Base-by-base conservation (phyloP, 73 alveolate species). In the Paramecium bursaria region DNA sequence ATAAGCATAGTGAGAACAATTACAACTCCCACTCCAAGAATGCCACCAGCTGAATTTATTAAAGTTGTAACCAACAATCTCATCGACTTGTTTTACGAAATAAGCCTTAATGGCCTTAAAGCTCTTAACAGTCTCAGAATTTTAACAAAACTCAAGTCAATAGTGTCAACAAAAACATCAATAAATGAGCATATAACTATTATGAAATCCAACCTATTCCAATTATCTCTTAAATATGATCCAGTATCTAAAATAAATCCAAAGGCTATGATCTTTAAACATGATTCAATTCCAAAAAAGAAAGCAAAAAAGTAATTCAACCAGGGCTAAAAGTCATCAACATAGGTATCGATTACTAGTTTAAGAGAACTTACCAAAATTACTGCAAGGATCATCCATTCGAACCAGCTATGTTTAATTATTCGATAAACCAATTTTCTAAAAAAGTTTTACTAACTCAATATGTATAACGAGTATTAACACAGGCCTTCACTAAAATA, bases 181-280 rank as follows among this genome's bases (percentile, higher is more conserved):
- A 97, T 85, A 7, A 97, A 48, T 19, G 97, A 91, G 30, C 96
- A 85, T 19, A 92, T 49, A 6, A 95, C 99, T 51, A 97, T 93
- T 55, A 95, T 90, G 92, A 95, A 95, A 90, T 97, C 99, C 29
- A 97, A 75, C 55, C 86, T 54, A 87, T 93, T 92, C 98, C 99
- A 97, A 67, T 93, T 90, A 86, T 97, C 99, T 75, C 95, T 75
- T 21, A 97, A 85, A 86, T 97, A 97, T 26, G 97, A 74, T 9
- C 85, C 67, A n/a, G 92, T 94, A 61, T 92, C 97, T 54, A 91
- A 50, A 14, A 93, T 90, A 61, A 97, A 90, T 9, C 99, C 99
- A 48, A 67, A 87, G 51, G 99, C 95, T 50, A 96, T 91, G 1
- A 90, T 39, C 86, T 97, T 95, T 29, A 94, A 49, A 49, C 87